phyloP scores from a whole-genome alignment of 176 grass and related monocot genomes.

The Poa annua region DNA sequence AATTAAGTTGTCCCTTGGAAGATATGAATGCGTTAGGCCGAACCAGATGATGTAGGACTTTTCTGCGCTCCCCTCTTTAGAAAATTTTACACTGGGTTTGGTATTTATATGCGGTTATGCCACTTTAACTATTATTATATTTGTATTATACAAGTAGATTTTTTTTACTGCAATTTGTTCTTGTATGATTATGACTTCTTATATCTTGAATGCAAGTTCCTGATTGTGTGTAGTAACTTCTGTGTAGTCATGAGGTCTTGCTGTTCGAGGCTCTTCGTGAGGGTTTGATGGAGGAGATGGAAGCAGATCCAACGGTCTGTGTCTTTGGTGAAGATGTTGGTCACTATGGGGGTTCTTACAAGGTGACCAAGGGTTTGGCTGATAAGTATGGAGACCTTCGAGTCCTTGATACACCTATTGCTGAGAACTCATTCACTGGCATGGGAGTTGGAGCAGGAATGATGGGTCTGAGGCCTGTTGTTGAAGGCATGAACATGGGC shows the following conservation, averaged over 20 bases:
- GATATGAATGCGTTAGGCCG: neutral
- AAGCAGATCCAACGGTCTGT: slow-evolving; percentile 72
- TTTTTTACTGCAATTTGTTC: neutral
- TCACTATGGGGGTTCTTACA: slow-evolving; percentile 89
- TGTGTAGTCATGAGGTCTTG: slow-evolving; percentile 74
- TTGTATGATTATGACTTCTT: slow-evolving; percentile 1
- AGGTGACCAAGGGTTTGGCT: slow-evolving; percentile 87
- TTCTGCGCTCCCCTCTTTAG: neutral
- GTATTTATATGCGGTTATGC: neutral
- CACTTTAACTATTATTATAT: neutral
- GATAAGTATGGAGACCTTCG: slow-evolving; percentile 81
- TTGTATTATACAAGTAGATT: neutral
- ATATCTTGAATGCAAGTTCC: neutral
- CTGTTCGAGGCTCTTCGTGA: slow-evolving; percentile 88
- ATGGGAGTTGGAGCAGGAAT: slow-evolving; percentile 90
- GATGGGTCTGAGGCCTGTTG: slow-evolving; percentile 73
- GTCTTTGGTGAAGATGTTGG: slow-evolving; percentile 89
- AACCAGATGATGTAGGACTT: slow-evolving; percentile 10
- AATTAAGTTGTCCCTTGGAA: neutral
- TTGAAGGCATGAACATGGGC: slow-evolving; percentile 98
- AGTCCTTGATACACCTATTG: slow-evolving; percentile 88
- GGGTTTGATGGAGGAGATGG: slow-evolving; percentile 93
- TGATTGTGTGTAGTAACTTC: slow-evolving; percentile 2
- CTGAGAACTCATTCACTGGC: slow-evolving; percentile 90
- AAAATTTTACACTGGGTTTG: neutral